These are phyloP conservation scores for Picea abies DNA, from an alignment of 83 land plant genomes.

Conservation along the genomic window DNA sequence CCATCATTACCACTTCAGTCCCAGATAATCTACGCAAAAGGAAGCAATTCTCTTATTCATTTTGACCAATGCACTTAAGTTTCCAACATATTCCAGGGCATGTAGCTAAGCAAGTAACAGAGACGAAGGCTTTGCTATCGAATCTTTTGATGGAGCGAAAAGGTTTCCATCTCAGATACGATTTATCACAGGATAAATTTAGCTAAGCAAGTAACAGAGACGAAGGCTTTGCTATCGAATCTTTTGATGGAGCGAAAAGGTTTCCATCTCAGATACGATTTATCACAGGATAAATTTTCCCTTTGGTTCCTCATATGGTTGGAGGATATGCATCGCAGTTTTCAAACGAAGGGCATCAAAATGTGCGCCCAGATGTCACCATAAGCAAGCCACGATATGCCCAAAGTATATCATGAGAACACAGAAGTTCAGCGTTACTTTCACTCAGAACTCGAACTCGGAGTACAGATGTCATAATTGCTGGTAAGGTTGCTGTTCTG, in stretches of 20 bases:
- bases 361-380: too few relatives aligned
- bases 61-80: conserved; percentile 35
- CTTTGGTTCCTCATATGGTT: too few relatives aligned
- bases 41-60: conserved; percentile 39
- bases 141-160: conserved; percentile 39
- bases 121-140: conserved; percentile 24
- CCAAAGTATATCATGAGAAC: too few relatives aligned
- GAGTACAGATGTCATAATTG: too few relatives aligned
- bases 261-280: conserved; percentile 11
- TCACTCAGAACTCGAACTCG: too few relatives aligned
- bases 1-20: too few relatives aligned
- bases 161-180: conserved; percentile 10
- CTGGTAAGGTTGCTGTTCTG: too few relatives aligned
- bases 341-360: too few relatives aligned
- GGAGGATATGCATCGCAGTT: too few relatives aligned
- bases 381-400: too few relatives aligned
- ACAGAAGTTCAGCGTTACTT: too few relatives aligned
- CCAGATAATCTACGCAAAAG: too few relatives aligned
- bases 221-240: conserved; percentile 24
- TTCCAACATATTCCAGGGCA: conserved; percentile 40
- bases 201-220: conserved; percentile 21
- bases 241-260: conserved; percentile 39
- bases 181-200: conserved; percentile 6
- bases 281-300: conserved; percentile 6
- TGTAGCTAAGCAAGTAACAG: conserved; percentile 20